Evolutionary conservation across 192 early-diverging fungal species (phyloP), one percentile per base, ranked within the genome.

Genomic region (Lunasporangiospora selenospora): DNA sequence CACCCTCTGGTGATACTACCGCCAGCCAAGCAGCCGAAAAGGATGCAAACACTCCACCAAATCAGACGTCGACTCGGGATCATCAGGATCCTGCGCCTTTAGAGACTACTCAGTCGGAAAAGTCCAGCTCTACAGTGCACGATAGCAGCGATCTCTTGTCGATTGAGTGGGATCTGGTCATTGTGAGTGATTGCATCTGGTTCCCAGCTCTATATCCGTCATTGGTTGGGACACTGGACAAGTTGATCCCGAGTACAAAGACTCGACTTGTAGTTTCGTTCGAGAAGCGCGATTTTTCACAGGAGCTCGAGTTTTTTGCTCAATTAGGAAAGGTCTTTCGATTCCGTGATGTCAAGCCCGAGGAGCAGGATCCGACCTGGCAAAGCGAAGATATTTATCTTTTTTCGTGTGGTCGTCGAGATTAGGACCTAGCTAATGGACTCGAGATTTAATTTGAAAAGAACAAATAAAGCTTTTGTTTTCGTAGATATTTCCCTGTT

Each of bases 361-460:
- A 67, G 27, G 76, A 77, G 18, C 65, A 69, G 38, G 66, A 77
- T 41, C 32, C 51, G 3, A 58, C 30, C 12, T 77, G 69, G 34
- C 76, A 77, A 27, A 77, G 76, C 19, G 76, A 77, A 7, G 76
- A 77, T 43, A 77, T 77, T 30, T 77, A 42, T 18, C 50, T 77
- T 11, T 77, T 77, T 48, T 31, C 58, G 5, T 63, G 69, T 26
- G 60, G 63, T 32, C 53, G 60, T 36, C 53, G 58, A 10, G 21
- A 43, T 44, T 61, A 11, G 13, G n/a, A n/a, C n/a, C n/a, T n/a
- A n/a, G n/a, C n/a, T n/a, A n/a, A n/a, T n/a, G n/a, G n/a, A n/a
- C n/a, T n/a, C n/a, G n/a, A n/a, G n/a, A n/a, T n/a, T n/a, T n/a
- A n/a, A n/a, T n/a, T n/a, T n/a, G 29, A 3, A 27, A 19, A 27